phyloP scores from a whole-genome alignment of 345 rosid genomes.

The Pseudoturritis turrita region DNA sequence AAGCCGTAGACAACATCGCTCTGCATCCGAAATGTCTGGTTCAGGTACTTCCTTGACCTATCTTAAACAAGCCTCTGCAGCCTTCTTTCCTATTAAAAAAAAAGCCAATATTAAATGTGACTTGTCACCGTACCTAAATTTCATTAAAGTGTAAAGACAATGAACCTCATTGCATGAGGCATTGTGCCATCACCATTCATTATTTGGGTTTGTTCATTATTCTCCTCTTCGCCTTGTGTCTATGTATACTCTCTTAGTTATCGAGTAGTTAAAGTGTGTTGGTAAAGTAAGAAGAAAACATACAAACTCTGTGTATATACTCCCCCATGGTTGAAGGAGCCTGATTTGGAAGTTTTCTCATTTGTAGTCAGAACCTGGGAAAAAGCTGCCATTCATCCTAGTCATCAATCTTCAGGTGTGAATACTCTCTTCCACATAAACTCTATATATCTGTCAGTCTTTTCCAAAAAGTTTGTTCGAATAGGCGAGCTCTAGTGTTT shows the following conservation, averaged over 20 bases:
- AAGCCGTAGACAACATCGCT: constrained; percentile 57
- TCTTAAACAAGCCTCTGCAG: not conserved
- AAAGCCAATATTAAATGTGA: not conserved
- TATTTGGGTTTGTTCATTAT: not conserved
- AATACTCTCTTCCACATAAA: constrained; percentile 6
- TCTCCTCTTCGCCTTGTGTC: not conserved
- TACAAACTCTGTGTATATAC: not conserved
- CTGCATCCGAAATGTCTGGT: constrained; percentile 76
- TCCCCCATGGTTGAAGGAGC: constrained; percentile 1
- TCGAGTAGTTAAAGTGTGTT: not conserved
- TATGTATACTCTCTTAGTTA: not conserved
- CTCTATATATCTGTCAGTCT: not conserved
- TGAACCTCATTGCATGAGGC: not conserved
- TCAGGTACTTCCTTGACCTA: constrained; percentile 53
- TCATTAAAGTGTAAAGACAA: not conserved
- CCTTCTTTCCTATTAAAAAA: not conserved
- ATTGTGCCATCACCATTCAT: not conserved
- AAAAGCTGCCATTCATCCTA: constrained; percentile 86
- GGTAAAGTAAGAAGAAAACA: not conserved
- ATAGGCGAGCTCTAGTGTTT: not conserved
- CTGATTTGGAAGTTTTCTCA: constrained; percentile 15
- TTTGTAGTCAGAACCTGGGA: constrained; percentile 84
- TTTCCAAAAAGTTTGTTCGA: not conserved
- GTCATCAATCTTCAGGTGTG: constrained; percentile 85
- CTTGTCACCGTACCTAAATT: not conserved